Evolutionary conservation across 2,329 filamentous ascomycete genomes (phyloP).

Genomic region (Ceratocystiopsis minuta): DNA sequence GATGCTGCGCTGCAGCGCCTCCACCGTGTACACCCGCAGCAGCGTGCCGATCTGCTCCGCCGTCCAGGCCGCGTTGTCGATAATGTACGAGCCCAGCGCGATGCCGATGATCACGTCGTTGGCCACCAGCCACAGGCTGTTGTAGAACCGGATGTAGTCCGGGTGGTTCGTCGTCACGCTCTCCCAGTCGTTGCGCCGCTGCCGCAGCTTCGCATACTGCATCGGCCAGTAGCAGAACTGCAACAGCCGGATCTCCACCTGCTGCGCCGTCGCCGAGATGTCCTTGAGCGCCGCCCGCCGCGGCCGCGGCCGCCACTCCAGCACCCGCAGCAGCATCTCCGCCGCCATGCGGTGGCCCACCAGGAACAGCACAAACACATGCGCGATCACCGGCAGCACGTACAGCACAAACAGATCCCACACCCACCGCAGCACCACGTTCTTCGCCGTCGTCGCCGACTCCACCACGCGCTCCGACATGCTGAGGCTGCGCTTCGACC

Average conservation of each 20-base stretch:
- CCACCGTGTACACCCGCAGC: conserved; percentile 67
- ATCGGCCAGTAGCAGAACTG: conserved; percentile 99
- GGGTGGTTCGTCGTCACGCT: conserved; percentile 90
- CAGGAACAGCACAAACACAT: conserved; percentile 57
- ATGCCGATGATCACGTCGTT: conserved; percentile 99
- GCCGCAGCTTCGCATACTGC: conserved; percentile 82
- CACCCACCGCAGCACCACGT: conserved; percentile 49
- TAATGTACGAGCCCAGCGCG: conserved; percentile 86
- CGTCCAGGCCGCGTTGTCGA: conserved; percentile 79
- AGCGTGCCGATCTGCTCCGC: conserved; percentile 61
- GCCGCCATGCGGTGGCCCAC: conserved; percentile 65
- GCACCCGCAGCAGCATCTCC: conserved; percentile 56
- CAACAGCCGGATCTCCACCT: conserved; percentile 89
- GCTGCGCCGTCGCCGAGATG: conserved; percentile 88
- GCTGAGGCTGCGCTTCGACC: conserved; percentile 69
- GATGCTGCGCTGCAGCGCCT: conserved; percentile 75
- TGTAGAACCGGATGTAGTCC: conserved; percentile 98
- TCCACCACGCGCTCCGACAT: conserved; percentile 90
- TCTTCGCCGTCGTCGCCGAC: conserved; percentile 73
- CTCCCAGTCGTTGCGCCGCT: conserved; percentile 80
- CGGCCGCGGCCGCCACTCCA: conserved; percentile 72
- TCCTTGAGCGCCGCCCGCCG: conserved; percentile 80
- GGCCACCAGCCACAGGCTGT: conserved; percentile 92
- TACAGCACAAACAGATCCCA: conserved; percentile 58
- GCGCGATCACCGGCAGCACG: conserved; percentile 58